Evolutionary conservation across 2,329 filamentous ascomycete species (phyloP), one percentile per base, ranked within the genome.

Genomic region (Ciborinia camelliae): DNA sequence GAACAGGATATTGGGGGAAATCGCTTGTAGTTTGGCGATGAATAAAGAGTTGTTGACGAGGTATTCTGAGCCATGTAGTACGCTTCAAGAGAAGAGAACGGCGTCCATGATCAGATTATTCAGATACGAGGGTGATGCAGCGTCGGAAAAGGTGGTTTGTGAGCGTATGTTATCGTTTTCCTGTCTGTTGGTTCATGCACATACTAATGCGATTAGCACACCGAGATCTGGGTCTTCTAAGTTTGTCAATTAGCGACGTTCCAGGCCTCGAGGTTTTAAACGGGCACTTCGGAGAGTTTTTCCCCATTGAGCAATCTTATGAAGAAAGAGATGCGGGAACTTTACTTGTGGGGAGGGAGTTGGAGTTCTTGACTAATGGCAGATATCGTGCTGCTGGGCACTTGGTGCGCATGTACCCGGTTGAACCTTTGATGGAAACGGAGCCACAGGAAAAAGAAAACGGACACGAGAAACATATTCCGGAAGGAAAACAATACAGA

Each of bases 231-330:
- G 72, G 72, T 5, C 53, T 73, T 1, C 57, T 73, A 2, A 72
- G 71, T 51, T 64, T 73, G 15, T 70, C 71, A 12, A 68, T 71
- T 45, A 71, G 72, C 15, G 72, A 73, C 32, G 68, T 54, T 35
- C 72, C 72, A 4, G 71, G 72, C 6, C 53, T 73, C 23, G 72
- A 73, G 62, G 71, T 72, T 18, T 70, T 65, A 52, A 63, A 73
- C 35, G 51, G 61, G 5, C 47, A 68, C 23, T 55, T 26, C 3
- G 48, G 67, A 28, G 51, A 23, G 8, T 72, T 66, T 63, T 71
- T 70, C 48, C 64, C 68, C 4, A 70, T 73, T 12, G 70, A 73
- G 61, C 66, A 45, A 45, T 69, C 52, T 12, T 71, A 71, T 26
- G 41, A 55, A 9, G 61, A 30, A 3, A 45, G 32, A 7, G 62